Base-by-base conservation (phyloP, 306 rosid genomes). In the Cajanus cajan region DNA sequence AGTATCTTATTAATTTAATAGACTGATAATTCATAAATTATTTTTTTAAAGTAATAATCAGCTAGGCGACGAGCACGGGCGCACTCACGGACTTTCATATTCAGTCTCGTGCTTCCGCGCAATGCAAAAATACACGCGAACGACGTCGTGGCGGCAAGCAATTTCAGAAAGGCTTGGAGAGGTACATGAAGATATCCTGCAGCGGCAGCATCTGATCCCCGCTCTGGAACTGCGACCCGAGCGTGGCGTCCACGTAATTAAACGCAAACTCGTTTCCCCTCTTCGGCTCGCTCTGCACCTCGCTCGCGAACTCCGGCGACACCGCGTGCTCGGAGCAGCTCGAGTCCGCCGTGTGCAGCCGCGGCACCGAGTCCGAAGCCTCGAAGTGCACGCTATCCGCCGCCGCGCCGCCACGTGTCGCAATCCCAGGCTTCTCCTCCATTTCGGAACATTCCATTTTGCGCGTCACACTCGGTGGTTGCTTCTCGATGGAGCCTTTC, bases 281-380 rank as follows among this genome's bases (percentile, higher is more conserved):
- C 50, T 65, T 65, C 0, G 33, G 18, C 52, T 40, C 52, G 36
- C 71, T 66, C 80, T 92, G 94, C 6, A 90, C 97, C 88, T 92
- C 94, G 85, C 89, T 68, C 19, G 86, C 82, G 59, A 90, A 82
- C 86, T 87, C 93, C 66, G 94, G 86, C 67, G 97, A 92, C 58
- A 92, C 93, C 86, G 86, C 91, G 6, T 90, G 94, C 66, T 90
- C 94, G 61, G 97, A 92, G 77, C 93, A 82, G 83, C 94, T 92
- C 36, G 97, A 90, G 51, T 92, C 94, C 41, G 55, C 14, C 40
- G 92, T 82, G 81, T 88, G 93, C 67, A 82, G 81, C 74, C 86
- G 82, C 8, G 92, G 94, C 13, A 90, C 59, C 2, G 97, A 92
- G 45, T 90, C 94, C 5, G 94, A 87, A n/a, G 73, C 39, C 59